Evolutionary conservation across 148 eudicot genomes (phyloP).

Genomic region (Rhododendron griersonianum): DNA sequence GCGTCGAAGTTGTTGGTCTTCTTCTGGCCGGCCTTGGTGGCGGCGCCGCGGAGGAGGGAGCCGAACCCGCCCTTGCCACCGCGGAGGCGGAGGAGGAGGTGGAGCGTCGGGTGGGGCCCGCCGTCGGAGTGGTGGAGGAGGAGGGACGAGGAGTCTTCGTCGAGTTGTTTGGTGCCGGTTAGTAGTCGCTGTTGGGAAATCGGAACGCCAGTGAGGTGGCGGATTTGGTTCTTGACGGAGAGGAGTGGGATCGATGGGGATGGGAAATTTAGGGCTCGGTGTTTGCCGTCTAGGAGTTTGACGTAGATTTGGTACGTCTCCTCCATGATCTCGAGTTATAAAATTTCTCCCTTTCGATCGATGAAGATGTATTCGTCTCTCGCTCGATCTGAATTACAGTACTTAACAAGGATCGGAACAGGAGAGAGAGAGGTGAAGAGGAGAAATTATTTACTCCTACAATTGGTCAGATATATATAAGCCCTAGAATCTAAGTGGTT

Average conservation of each 20-base stretch:
- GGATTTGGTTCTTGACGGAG: conserved; percentile 2
- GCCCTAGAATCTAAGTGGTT: background rate
- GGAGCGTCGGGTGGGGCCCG: conserved; percentile 22
- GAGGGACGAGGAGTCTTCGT: background rate
- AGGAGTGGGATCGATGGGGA: conserved; percentile 3
- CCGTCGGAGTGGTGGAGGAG: background rate
- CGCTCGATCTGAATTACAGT: background rate
- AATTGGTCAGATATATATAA: background rate
- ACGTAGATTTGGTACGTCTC: conserved; percentile 5
- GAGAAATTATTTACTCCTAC: too few species aligned
- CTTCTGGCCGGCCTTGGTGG: conserved; percentile 91
- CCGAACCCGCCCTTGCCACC: conserved; percentile 99
- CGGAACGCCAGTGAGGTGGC: conserved; percentile 1
- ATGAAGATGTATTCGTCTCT: background rate
- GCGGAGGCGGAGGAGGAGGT: conserved; percentile 49
- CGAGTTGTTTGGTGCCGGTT: conserved; percentile 5
- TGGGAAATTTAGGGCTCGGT: conserved; percentile 13
- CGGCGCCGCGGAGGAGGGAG: conserved; percentile 83
- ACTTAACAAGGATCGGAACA: background rate
- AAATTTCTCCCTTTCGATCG: background rate
- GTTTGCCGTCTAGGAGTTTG: background rate
- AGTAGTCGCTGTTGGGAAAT: background rate
- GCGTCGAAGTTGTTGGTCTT: conserved; percentile 97
- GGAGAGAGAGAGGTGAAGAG: background rate
- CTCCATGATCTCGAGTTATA: conserved; percentile 6